Base-by-base conservation (phyloP, 1,284 basidiomycete species). In the Albatrellus sp. region DNA sequence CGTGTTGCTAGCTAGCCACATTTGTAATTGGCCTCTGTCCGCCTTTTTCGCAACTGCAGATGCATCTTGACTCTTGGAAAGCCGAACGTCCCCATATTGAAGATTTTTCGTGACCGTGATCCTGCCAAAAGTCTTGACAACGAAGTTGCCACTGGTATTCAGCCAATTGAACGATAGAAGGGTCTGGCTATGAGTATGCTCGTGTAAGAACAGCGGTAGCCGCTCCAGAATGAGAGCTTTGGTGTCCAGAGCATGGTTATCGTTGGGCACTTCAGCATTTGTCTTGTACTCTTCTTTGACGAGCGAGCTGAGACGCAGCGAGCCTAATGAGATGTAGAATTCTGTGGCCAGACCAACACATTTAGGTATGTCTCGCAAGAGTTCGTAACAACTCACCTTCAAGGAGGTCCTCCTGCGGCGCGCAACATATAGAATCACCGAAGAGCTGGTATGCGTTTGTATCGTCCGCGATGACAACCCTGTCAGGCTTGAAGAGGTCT, bases 161-260 rank as follows among this genome's bases (percentile, higher is more conserved):
- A 98, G 65, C 84, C 85, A 90, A 13, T 76, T 77, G 42, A 77
- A 75, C 5, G 84, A 75, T 29, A 87, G 70, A 24, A 75, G 73
- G 1, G 83, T 80, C 30, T 73, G 71, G 2, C 78, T 69, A 55
- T 89, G 80, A 0, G 77, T 80, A 47, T 90, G 84, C 55, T 96
- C 92, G 44, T 96, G 86, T 7, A 98, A 68, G 67, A 98, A 98
- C 30, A 98, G 68, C 0, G 91, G 90, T 11, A 96, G 68, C 20
- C 94, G 72, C 62, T 98, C 88, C n/a, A 94, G 64, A 1, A 94
- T 77, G 30, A 90, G 68, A 1, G 65, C 54, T 6, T 76, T 73
- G 8, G 70, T 70, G 10, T 78, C 74, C 1, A 56, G 54, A 0
- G 78, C 72, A 29, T 62, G 59, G 49, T 67, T 72, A 0, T 70